Evolutionary conservation across 2,329 filamentous ascomycete species (phyloP).

Genomic region (Aspergillus sojae): DNA sequence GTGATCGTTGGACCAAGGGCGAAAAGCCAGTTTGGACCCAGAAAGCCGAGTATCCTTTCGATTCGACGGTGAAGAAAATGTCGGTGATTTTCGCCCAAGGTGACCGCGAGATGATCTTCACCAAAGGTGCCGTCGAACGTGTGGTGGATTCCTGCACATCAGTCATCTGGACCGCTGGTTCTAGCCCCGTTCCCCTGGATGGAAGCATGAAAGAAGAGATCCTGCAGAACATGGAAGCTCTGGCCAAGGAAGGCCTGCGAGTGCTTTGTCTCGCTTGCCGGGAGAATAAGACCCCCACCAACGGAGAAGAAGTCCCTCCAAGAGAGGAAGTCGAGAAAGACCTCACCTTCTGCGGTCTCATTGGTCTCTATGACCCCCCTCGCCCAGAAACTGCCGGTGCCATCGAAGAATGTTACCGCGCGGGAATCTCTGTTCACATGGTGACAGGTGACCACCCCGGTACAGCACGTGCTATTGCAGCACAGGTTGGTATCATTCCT

Average conservation of each 20-base stretch:
- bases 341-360: conserved; percentile 76
- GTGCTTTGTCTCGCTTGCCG: conserved; percentile 67
- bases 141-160: conserved; percentile 65
- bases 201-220: conserved; percentile 59
- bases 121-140: conserved; percentile 65
- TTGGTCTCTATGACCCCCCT: conserved; percentile 84
- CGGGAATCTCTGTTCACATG: conserved; percentile 81
- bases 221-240: conserved; percentile 68
- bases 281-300: conserved; percentile 16
- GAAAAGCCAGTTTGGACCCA: conserved; percentile 58
- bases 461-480: conserved; percentile 76
- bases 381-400: conserved; percentile 76
- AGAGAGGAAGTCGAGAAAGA: conserved; percentile 67
- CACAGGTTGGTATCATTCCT: conserved; percentile 76
- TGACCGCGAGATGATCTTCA: conserved; percentile 39
- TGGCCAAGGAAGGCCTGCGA: conserved; percentile 68
- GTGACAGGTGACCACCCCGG: conserved; percentile 80
- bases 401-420: conserved; percentile 69
- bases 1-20: conserved; percentile 54
- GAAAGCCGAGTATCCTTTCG: conserved; percentile 71
- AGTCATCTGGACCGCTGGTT: conserved; percentile 48
- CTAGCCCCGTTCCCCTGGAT: conserved; percentile 49
- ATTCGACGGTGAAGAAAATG: conserved; percentile 77
- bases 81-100: conserved; percentile 63
- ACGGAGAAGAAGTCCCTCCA: conserved; percentile 26